Evolutionary conservation across 2,329 filamentous ascomycete species (phyloP), one percentile per base, ranked within the genome.

Genomic region (Cladophialophora exuberans): DNA sequence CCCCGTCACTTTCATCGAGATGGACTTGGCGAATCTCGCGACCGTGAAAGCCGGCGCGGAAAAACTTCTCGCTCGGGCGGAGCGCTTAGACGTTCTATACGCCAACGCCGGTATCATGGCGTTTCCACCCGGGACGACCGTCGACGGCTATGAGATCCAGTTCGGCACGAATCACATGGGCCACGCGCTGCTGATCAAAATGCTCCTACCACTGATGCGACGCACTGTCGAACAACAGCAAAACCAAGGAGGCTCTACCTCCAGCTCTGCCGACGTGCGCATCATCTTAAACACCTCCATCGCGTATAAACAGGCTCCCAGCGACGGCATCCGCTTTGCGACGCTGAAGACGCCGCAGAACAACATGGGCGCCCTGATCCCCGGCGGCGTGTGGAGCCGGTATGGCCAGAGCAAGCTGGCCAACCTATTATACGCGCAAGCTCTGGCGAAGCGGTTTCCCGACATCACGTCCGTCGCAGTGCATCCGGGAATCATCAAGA

Each of bases 351-450:
- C 60, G 1, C 15, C 39, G 1, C 47, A 41, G 13, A 46, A 41
- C 5, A 30, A 25, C 7, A 10, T 57, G 15, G 41, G 45, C 30
- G 41, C 36, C 11, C 26, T 54, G 26, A 26, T 52, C 3, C 45
- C 45, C 31, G 45, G 45, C 22, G 45, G 45, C 4, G 26, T 36
- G 9, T 48, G 45, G 47, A 41, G 35, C 25, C 73, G 76, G 18
- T 82, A 82, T 65, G 77, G 75, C 3, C 72, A 76, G 39, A 73
- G 71, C 33, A 82, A 82, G 59, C 69, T 82, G 6, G 76, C 78
- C 2, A 80, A 80, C 42, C 67, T 81, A 6, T 71, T 80, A 0
- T 79, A 73, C 61, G 67, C 75, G 0, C 64, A 67, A 6, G 68
- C 74, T 23, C 66, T 80, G 3, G 74, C 76, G 0, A 57, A 64